Conservation (phyloP, 1,284 basidiomycete genomes). For the Melampsora americana region DNA sequence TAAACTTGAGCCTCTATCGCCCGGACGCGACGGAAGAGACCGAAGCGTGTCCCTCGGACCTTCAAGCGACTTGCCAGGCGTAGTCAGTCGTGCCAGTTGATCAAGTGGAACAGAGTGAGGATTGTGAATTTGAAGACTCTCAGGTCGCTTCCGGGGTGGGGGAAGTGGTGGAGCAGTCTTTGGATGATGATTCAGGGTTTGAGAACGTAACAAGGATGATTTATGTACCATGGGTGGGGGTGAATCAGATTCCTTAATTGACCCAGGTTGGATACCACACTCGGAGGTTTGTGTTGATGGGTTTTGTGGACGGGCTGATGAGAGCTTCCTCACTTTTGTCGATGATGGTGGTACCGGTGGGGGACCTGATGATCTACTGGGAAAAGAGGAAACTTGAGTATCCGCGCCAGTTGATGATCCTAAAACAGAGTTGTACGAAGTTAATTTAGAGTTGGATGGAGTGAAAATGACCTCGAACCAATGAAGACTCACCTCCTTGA, state of each 20-base stretch:
- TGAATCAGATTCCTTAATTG: neutral
- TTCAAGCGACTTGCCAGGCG: neutral
- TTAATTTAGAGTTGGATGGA: neutral
- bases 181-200: slow-evolving; percentile 24
- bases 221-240: neutral
- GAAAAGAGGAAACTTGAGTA: neutral
- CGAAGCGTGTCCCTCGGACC: neutral
- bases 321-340: neutral
- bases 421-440: neutral
- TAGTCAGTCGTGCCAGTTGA: neutral
- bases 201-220: slow-evolving; percentile 14
- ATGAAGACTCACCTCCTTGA: neutral
- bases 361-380: neutral
- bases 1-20: neutral
- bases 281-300: neutral
- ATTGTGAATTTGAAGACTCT: slow-evolving; percentile 33
- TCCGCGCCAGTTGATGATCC: neutral
- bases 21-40: neutral
- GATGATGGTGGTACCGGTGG: neutral
- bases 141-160: slow-evolving; percentile 16
- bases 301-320: neutral
- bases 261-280: neutral
- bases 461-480: neutral
- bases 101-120: slow-evolving; percentile 33
- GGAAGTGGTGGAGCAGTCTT: slow-evolving; percentile 16